These are phyloP conservation scores for Boletus tomentosulus DNA, from an alignment of 768 basidiomycete genomes.

Conservation along the genomic window DNA sequence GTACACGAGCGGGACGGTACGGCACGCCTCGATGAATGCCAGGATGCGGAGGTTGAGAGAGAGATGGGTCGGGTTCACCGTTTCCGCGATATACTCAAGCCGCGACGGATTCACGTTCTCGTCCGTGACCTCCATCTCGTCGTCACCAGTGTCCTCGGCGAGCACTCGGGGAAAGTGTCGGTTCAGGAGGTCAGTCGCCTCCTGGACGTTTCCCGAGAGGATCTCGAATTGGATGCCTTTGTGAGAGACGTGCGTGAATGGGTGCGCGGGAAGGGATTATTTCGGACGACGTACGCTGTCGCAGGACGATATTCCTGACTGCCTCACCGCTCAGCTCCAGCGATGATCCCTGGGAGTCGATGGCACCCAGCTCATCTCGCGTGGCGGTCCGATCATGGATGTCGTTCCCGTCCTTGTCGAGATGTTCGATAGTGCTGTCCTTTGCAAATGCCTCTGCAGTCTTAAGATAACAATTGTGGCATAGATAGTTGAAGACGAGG, in stretches of 20 bases:
- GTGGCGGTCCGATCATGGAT: constrained; percentile 29
- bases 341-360: constrained; percentile 13
- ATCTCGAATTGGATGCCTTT: constrained; percentile 69
- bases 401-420: constrained; percentile 72
- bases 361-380: not conserved
- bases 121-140: constrained; percentile 16
- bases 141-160: constrained; percentile 17
- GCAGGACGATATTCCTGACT: constrained; percentile 45
- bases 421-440: constrained; percentile 57
- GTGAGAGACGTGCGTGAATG: not conserved
- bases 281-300: constrained; percentile 44
- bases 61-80: constrained; percentile 73
- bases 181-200: constrained; percentile 64
- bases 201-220: constrained; percentile 70
- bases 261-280: not conserved
- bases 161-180: constrained; percentile 75
- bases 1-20: constrained; percentile 61
- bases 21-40: constrained; percentile 81
- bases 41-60: constrained; percentile 83
- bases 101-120: constrained; percentile 30
- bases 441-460: constrained; percentile 66
- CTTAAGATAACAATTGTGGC: constrained; percentile 65
- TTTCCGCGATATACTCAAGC: constrained; percentile 50
- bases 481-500: constrained; percentile 74
- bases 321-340: constrained; percentile 35